phyloP scores from a whole-genome alignment of 129 eudicot genomes.

The Pulicaria dysenterica region DNA sequence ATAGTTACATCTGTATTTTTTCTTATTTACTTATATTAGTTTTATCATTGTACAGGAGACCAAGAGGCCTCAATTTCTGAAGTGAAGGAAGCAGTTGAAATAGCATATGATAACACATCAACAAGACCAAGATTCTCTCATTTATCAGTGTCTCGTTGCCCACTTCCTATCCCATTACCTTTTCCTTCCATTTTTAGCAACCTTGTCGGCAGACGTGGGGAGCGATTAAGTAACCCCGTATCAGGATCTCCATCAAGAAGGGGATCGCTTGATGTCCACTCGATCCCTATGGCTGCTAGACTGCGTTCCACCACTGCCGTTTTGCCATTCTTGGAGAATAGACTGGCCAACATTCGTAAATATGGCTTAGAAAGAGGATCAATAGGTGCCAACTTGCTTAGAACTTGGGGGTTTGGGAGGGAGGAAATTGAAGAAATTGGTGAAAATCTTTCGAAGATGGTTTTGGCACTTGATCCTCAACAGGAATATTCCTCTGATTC shows the following conservation, averaged over 20 bases:
- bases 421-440: slow-evolving; percentile 86
- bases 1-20: not conserved
- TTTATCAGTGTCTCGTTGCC: slow-evolving; percentile 68
- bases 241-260: slow-evolving; percentile 43
- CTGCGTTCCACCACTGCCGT: slow-evolving; percentile 78
- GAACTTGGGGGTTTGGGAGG: slow-evolving; percentile 85
- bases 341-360: slow-evolving; percentile 62
- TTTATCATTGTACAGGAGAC: slow-evolving; percentile 39
- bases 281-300: slow-evolving; percentile 89
- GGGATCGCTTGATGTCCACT: slow-evolving; percentile 83
- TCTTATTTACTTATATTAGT: not conserved
- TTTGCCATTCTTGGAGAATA: slow-evolving; percentile 71
- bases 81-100: slow-evolving; percentile 54
- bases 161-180: slow-evolving; percentile 89
- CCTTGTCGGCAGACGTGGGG: slow-evolving; percentile 70
- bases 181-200: slow-evolving; percentile 77
- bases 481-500: slow-evolving; percentile 66
- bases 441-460: slow-evolving; percentile 74
- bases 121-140: slow-evolving; percentile 77
- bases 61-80: slow-evolving; percentile 62
- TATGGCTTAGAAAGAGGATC: slow-evolving; percentile 80
- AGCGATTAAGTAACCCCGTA: slow-evolving; percentile 42
- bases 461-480: slow-evolving; percentile 49
- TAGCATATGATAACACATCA: slow-evolving; percentile 52
- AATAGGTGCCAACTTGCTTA: slow-evolving; percentile 53